These are phyloP conservation scores for Lactifluus volemus DNA, from an alignment of 768 basidiomycete genomes.

Conservation along the genomic window DNA sequence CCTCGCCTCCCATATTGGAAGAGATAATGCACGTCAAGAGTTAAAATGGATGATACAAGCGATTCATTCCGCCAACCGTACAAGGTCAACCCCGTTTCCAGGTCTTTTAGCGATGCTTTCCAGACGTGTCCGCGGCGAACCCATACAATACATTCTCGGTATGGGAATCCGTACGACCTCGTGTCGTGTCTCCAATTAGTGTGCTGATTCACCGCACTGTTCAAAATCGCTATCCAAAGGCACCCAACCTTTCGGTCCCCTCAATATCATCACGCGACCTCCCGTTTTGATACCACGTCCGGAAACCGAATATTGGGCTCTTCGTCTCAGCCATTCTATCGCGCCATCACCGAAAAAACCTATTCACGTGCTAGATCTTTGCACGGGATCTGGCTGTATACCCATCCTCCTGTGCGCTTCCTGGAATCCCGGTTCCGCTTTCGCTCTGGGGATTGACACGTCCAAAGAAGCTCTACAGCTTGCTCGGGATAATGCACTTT, in stretches of 20 bases:
- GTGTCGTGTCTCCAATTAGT: not conserved
- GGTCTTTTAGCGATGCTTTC: slow-evolving; percentile 40
- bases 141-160: slow-evolving; percentile 90
- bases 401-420: slow-evolving; percentile 72
- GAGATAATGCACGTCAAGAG: slow-evolving; percentile 32
- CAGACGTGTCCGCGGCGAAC: slow-evolving; percentile 60
- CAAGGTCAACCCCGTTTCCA: slow-evolving; percentile 21
- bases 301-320: slow-evolving; percentile 84
- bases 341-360: slow-evolving; percentile 27
- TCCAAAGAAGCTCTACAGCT: slow-evolving; percentile 48
- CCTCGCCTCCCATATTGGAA: slow-evolving; percentile 30
- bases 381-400: slow-evolving; percentile 90
- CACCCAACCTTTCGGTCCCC: slow-evolving; percentile 82
- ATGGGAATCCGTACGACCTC: slow-evolving; percentile 20
- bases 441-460: slow-evolving; percentile 60
- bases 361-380: slow-evolving; percentile 66
- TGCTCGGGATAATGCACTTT: slow-evolving; percentile 36
- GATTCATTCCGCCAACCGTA: slow-evolving; percentile 2
- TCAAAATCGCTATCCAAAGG: slow-evolving; percentile 31
- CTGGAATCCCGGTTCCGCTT: slow-evolving; percentile 45
- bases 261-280: slow-evolving; percentile 60
- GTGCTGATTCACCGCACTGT: not conserved
- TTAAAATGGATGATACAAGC: slow-evolving; percentile 42
- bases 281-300: slow-evolving; percentile 92
- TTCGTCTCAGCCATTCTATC: slow-evolving; percentile 46